These are phyloP conservation scores for Gymnopilus junonius DNA, from an alignment of 768 basidiomycete genomes.

Conservation along the genomic window DNA sequence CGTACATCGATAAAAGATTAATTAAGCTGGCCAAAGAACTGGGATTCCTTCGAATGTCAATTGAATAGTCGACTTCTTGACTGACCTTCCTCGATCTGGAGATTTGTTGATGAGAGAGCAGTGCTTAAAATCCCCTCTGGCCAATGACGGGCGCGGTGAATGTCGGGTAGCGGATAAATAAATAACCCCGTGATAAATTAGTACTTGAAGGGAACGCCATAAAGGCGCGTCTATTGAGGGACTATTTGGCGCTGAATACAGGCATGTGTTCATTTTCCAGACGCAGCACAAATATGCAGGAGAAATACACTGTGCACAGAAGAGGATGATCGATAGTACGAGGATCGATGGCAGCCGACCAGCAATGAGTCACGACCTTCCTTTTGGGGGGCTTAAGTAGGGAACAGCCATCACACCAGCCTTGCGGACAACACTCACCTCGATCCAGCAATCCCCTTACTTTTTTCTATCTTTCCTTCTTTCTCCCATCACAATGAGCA, in stretches of 20 bases:
- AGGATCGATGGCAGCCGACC: background rate
- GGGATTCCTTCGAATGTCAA: background rate
- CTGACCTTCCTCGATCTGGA: background rate
- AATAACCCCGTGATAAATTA: background rate
- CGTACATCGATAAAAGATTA: too few relatives aligned
- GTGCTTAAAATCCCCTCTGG: background rate
- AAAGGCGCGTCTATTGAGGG: background rate
- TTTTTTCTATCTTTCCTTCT: slow-evolving; percentile 1
- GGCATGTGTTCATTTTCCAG: background rate
- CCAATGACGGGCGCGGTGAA: background rate
- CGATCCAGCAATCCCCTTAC: background rate
- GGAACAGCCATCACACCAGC: background rate
- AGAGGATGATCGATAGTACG: background rate
- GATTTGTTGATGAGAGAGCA: background rate
- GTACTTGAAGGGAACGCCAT: background rate
- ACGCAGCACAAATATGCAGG: background rate
- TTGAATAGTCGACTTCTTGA: background rate
- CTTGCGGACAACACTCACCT: background rate
- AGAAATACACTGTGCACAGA: background rate
- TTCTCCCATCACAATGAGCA: slow-evolving; percentile 37
- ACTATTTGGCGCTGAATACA: background rate
- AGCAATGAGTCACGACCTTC: background rate
- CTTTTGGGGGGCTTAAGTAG: background rate
- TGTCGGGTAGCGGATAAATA: background rate
- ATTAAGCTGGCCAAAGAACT: background rate